Evolutionary conservation across 257 asterid genomes (phyloP).

Genomic region (Fraxinus pennsylvanica): DNA sequence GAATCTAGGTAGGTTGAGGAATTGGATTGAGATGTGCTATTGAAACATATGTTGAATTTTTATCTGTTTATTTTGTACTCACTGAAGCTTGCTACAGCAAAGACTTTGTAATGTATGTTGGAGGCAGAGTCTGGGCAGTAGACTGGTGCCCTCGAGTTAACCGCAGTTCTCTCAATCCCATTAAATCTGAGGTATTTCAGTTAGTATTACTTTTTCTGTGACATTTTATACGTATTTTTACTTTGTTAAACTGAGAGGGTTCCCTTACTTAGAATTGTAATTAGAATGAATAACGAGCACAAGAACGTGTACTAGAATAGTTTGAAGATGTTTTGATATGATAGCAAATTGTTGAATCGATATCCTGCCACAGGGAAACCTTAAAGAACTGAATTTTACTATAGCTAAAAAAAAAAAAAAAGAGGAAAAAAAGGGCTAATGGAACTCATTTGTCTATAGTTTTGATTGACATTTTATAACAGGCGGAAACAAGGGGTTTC

Average conservation of each 20-base stretch:
- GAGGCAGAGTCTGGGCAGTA: slow-evolving; percentile 89
- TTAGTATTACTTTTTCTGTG: not conserved
- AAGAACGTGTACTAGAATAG: not conserved
- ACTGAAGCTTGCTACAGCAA: slow-evolving; percentile 52
- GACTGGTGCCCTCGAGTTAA: slow-evolving; percentile 91
- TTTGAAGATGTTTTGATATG: slow-evolving; percentile 1
- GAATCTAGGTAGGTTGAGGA: slow-evolving; percentile 44
- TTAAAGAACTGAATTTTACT: slow-evolving; percentile 16
- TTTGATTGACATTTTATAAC: slow-evolving; percentile 2
- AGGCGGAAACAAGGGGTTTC: slow-evolving; percentile 1
- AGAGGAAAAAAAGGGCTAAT: not conserved
- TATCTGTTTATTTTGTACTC: slow-evolving; percentile 14
- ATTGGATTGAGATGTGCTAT: slow-evolving; percentile 17
- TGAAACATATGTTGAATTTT: slow-evolving; percentile 13
- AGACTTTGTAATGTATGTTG: slow-evolving; percentile 77
- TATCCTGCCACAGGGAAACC: not conserved
- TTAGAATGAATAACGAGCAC: not conserved
- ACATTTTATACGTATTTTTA: not conserved
- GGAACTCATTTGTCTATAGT: not conserved
- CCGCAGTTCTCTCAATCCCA: slow-evolving; percentile 35
- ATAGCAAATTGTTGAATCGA: not conserved
- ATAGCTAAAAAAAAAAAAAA: not conserved
- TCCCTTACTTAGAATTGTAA: not conserved
- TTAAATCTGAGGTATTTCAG: slow-evolving; percentile 64
- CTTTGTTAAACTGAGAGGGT: not conserved